Evolutionary conservation across 345 rosid genomes (phyloP).

Genomic region (Theobroma cacao): DNA sequence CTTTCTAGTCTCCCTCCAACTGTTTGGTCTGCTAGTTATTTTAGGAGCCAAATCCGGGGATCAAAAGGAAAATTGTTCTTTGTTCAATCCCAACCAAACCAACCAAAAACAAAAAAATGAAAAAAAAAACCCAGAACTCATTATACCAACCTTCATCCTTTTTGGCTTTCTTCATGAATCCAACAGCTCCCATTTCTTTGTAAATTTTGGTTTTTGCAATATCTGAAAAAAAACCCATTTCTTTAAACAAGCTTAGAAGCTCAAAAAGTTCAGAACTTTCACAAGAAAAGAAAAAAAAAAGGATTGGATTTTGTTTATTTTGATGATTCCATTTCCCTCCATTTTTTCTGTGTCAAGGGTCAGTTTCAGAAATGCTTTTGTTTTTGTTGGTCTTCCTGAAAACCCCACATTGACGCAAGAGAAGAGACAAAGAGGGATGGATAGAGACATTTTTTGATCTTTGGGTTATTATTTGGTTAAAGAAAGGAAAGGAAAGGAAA

Average conservation of each 20-base stretch:
- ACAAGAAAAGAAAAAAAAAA: not conserved
- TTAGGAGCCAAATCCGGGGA: slow-evolving; percentile 60
- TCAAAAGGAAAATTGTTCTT: slow-evolving; percentile 24
- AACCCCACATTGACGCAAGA: slow-evolving; percentile 1
- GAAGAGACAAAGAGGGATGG: not conserved
- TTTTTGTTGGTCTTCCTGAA: slow-evolving; percentile 20
- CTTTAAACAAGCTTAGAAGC: not conserved
- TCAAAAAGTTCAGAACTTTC: not conserved
- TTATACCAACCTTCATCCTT: slow-evolving; percentile 14
- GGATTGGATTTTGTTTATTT: not conserved
- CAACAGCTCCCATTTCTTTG: slow-evolving; percentile 6
- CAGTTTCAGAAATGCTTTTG: not conserved
- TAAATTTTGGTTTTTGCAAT: not conserved
- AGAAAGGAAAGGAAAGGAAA: slow-evolving; percentile 15
- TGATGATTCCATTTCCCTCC: slow-evolving; percentile 9
- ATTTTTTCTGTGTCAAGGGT: slow-evolving; percentile 6
- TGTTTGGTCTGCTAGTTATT: slow-evolving; percentile 65
- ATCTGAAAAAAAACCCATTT: slow-evolving; percentile 8
- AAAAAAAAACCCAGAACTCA: slow-evolving; percentile 22
- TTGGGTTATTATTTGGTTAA: slow-evolving; percentile 19
- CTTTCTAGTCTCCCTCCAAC: slow-evolving; percentile 44
- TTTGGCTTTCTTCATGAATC: slow-evolving; percentile 13
- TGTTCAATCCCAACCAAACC: slow-evolving; percentile 17
- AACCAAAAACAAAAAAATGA: not conserved
- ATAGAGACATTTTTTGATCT: slow-evolving; percentile 7